These are phyloP conservation scores for Olyra latifolia DNA, from an alignment of 176 grass and related monocot species.

Conservation along the genomic window DNA sequence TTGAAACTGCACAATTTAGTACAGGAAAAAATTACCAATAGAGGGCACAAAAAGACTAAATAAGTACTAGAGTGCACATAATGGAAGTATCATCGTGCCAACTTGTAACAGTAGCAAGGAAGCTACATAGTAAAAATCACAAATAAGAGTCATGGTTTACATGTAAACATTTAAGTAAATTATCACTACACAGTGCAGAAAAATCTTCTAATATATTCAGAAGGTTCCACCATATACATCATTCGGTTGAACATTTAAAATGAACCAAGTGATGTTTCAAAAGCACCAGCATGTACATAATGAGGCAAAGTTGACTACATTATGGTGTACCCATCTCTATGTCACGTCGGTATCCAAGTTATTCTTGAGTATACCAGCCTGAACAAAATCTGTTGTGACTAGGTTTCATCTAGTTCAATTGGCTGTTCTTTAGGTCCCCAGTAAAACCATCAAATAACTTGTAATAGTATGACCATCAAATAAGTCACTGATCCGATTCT, in stretches of 20 bases:
- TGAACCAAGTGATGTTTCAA: background rate
- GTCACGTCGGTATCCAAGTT: background rate
- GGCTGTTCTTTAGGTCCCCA: background rate
- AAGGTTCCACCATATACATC: background rate
- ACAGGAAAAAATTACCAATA: background rate
- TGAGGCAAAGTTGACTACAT: background rate
- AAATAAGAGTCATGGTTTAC: background rate
- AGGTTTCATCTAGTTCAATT: background rate
- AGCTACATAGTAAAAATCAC: background rate
- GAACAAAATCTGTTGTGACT: background rate
- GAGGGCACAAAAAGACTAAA: background rate
- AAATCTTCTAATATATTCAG: background rate
- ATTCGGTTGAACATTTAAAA: background rate
- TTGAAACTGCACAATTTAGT: slow-evolving; percentile 28
- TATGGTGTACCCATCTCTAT: background rate
- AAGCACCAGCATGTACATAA: background rate
- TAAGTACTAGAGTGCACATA: background rate
- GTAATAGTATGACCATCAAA: too few species aligned
- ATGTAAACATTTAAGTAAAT: background rate
- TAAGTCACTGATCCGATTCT: too few species aligned
- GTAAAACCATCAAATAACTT: background rate
- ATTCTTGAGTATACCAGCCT: background rate
- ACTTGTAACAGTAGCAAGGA: background rate
- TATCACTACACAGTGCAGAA: background rate
- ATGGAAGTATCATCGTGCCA: background rate